A percentile compares a stretch with the other conserved stretches of the same genome.
These are phyloP conservation scores for Fusarium sp. DNA, from an alignment of 2,329 filamentous ascomycete genomes.

Conservation along the genomic window DNA sequence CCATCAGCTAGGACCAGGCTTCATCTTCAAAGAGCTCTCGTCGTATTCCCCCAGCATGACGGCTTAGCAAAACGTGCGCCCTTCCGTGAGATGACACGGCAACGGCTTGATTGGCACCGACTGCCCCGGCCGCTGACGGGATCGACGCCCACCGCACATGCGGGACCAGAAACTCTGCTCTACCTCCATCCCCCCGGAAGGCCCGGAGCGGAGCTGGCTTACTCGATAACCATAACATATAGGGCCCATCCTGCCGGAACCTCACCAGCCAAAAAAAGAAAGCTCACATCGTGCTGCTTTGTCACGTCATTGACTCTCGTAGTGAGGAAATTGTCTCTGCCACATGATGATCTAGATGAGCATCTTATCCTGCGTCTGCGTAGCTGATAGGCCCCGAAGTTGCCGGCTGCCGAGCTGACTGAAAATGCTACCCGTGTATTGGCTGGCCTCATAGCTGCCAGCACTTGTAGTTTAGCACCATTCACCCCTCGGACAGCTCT, in stretches of 20 bases:
- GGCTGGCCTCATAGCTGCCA: not conserved
- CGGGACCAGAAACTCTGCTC: slow-evolving; percentile 6
- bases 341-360: not conserved
- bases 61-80: not conserved
- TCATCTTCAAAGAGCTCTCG: not conserved
- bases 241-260: not conserved
- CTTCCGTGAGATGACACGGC: not conserved
- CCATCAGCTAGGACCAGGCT: not conserved
- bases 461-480: not conserved
- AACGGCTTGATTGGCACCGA: slow-evolving; percentile 10
- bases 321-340: not conserved
- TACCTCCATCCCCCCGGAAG: slow-evolving; percentile 26
- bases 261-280: not conserved
- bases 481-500: not conserved
- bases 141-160: slow-evolving; percentile 8
- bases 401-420: slow-evolving; percentile 8
- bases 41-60: not conserved
- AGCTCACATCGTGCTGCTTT: not conserved
- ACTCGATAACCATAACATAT: slow-evolving; percentile 16
- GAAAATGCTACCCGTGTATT: not conserved
- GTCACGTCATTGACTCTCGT: slow-evolving; percentile 23
- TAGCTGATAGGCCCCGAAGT: not conserved
- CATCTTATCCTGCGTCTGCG: not conserved
- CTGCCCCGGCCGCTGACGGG: not conserved
- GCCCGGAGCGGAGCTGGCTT: slow-evolving; percentile 27